These are phyloP conservation scores for Euclidium syriacum DNA, from an alignment of 345 rosid genomes.

Conservation along the genomic window DNA sequence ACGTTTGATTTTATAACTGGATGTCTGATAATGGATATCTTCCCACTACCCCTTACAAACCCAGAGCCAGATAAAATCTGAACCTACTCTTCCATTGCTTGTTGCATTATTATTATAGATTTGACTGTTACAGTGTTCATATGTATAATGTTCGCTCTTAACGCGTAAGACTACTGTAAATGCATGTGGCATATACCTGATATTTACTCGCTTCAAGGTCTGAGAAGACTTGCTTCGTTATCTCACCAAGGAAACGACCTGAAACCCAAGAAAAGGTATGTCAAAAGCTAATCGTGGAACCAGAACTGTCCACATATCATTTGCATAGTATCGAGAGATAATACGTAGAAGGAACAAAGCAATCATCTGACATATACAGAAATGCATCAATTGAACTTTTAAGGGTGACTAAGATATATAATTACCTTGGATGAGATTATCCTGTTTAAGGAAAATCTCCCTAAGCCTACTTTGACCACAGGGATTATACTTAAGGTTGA, in stretches of 20 bases:
- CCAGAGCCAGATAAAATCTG: background rate
- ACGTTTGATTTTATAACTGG: background rate
- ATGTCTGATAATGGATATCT: background rate
- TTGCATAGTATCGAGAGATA: background rate
- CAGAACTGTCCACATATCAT: background rate
- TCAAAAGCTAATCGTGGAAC: background rate
- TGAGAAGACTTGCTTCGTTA: constrained; percentile 85
- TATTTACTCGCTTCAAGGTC: constrained; percentile 97
- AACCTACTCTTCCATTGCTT: background rate
- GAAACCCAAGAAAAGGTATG: constrained; percentile 13
- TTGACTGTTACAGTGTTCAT: background rate
- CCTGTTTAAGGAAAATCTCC: constrained; percentile 99
- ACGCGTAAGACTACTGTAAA: background rate
- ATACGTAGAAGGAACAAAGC: background rate
- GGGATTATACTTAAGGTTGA: constrained; percentile 97
- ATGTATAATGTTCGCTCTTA: background rate
- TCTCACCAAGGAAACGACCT: constrained; percentile 98
- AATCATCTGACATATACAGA: background rate
- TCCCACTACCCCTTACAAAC: background rate
- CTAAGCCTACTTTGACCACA: constrained; percentile 99
- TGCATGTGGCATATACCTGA: constrained; percentile 48
- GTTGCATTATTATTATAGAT: background rate
- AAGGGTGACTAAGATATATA: background rate
- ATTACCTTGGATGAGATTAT: constrained; percentile 95
- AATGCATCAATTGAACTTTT: background rate